Conservation (phyloP, 176 grass and related monocot genomes). For the Oryza longistaminata region DNA sequence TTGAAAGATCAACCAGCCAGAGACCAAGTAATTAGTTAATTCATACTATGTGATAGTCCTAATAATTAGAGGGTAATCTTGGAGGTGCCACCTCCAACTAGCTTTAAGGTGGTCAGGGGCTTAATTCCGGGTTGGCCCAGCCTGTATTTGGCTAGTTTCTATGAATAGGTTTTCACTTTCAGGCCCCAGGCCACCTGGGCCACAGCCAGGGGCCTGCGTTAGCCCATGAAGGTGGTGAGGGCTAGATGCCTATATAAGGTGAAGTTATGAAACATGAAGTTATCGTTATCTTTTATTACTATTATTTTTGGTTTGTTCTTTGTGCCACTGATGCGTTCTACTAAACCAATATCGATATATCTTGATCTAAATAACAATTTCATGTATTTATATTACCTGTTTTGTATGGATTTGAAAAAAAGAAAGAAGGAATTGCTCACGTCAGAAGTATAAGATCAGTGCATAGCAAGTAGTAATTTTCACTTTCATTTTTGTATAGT, state of each 20-base stretch:
- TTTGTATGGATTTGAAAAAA: neutral
- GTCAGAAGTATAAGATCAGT: neutral
- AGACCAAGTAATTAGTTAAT: neutral
- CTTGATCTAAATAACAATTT: neutral
- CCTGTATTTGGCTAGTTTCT: neutral
- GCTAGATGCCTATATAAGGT: neutral
- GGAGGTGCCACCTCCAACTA: neutral
- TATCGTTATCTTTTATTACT: neutral
- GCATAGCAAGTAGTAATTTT: neutral
- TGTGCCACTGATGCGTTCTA: neutral
- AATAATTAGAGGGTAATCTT: slow-evolving; percentile 1
- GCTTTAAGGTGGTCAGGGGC: neutral
- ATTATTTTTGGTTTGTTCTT: neutral
- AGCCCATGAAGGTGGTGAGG: neutral
- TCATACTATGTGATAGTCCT: neutral
- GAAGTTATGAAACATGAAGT: neutral
- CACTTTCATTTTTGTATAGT: neutral
- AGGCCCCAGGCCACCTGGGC: neutral
- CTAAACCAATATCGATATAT: neutral
- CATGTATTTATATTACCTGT: neutral
- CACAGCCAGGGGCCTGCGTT: neutral
- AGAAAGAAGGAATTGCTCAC: neutral
- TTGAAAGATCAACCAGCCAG: slow-evolving; percentile 5
- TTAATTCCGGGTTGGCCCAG: neutral
- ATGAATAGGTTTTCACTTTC: neutral